These are phyloP conservation scores for Trichomonas gallinae DNA, from an alignment of 208 protist species.

Conservation along the genomic window DNA sequence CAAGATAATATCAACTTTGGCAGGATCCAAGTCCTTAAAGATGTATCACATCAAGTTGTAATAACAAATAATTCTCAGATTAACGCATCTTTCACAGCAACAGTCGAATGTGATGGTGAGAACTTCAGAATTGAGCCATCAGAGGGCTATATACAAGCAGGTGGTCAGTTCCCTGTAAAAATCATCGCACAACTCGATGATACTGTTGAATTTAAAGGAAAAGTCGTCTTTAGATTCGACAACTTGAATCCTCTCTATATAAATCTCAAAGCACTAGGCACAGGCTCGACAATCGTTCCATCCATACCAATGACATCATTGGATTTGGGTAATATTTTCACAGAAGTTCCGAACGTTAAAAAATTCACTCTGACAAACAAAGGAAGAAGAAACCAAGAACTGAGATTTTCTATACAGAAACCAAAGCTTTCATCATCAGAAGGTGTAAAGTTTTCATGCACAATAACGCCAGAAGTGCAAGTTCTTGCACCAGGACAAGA, in stretches of 20 bases:
- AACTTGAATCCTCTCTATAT: neutral
- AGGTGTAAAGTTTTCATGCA: neutral
- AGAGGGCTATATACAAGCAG: neutral
- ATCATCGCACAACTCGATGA: neutral
- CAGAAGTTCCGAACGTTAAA: neutral
- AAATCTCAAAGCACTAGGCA: neutral
- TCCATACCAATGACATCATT: neutral
- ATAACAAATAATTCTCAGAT: neutral
- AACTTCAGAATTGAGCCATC: neutral
- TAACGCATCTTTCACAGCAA: neutral
- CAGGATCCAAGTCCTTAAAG: neutral
- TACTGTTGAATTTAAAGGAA: neutral
- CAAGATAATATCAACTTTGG: conserved; percentile 8
- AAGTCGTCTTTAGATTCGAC: neutral
- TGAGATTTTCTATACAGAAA: neutral
- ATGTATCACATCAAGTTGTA: neutral
- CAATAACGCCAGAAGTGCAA: neutral
- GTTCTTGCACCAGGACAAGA: neutral
- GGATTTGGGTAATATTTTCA: neutral
- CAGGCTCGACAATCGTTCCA: neutral
- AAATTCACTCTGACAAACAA: neutral
- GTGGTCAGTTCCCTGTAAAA: neutral
- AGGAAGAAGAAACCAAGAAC: neutral
- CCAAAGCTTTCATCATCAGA: neutral
- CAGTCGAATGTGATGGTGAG: neutral